These are phyloP conservation scores for Trametes cubensis DNA, from an alignment of 768 basidiomycete species.

Conservation along the genomic window DNA sequence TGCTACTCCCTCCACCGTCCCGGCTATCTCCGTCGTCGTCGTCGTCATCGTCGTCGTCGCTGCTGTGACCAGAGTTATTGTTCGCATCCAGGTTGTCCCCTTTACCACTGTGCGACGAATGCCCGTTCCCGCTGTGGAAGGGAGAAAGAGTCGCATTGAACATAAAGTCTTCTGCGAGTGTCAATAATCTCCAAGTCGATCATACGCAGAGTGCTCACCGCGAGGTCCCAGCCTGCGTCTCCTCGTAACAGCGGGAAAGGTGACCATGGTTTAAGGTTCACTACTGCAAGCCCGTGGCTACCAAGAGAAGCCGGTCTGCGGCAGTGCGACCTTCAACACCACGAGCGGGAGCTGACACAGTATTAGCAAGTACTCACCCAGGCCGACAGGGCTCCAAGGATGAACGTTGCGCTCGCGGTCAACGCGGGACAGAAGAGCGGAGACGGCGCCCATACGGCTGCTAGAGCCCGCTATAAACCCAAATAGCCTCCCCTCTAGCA, in stretches of 20 bases:
- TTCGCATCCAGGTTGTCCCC: neutral
- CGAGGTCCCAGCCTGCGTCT: slow-evolving; percentile 7
- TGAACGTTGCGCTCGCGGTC: neutral
- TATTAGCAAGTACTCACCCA: neutral
- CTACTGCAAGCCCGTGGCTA: neutral
- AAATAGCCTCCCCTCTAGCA: neutral
- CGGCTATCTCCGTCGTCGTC: no score
- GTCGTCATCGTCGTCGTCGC: neutral
- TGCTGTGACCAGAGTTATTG: neutral
- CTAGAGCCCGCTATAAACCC: neutral
- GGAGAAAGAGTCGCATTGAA: neutral
- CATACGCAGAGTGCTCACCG: neutral
- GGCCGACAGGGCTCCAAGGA: neutral
- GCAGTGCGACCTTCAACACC: no score
- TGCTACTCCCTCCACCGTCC: neutral
- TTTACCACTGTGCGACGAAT: neutral
- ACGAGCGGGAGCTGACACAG: neutral
- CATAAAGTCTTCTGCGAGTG: neutral
- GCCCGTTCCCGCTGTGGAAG: neutral
- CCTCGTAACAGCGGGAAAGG: neutral
- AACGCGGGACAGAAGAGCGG: neutral
- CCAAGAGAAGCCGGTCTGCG: neutral
- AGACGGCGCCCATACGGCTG: neutral
- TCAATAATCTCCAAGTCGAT: no score
- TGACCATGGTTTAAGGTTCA: neutral